Percentiles rank a stretch among this genome's conserved stretches.
Conservation (phyloP, 805 yeast species). For the Kuraishia piskuri region DNA sequence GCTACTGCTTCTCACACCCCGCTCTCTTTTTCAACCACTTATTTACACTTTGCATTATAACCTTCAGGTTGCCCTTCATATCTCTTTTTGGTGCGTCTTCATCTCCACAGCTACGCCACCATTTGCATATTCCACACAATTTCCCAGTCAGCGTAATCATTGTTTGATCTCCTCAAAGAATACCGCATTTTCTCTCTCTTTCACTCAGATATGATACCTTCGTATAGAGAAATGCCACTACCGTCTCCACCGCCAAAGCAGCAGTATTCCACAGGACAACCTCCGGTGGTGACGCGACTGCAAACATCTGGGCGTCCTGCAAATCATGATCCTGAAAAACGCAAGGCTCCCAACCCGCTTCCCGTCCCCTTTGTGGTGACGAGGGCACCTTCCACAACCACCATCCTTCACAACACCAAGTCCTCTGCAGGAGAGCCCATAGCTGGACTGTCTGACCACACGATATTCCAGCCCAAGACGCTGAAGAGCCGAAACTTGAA, state of each 20-base stretch:
- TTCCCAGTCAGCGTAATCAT: neutral
- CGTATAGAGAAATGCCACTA: neutral
- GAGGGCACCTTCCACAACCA: neutral
- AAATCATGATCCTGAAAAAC: neutral
- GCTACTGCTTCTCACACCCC: no score
- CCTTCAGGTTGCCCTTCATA: no score
- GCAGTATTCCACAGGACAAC: neutral
- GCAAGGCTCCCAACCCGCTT: neutral
- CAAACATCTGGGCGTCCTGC: neutral
- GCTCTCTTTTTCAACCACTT: no score
- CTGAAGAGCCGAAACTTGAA: slow-evolving; percentile 53
- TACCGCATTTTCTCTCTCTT: neutral
- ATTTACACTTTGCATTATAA: no score
- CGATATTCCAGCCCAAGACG: slow-evolving; percentile 22
- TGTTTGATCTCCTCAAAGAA: neutral
- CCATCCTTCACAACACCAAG: neutral
- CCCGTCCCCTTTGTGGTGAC: neutral
- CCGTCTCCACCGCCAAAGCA: neutral
- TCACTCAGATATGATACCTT: neutral
- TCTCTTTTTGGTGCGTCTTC: no score
- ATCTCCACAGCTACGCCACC: no score
- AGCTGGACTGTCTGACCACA: neutral
- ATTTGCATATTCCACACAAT: no score
- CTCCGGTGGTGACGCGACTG: neutral
- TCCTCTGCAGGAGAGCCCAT: neutral